phyloP scores from a whole-genome alignment of 2,329 filamentous ascomycete species.

The Trichoderma hamatum region DNA sequence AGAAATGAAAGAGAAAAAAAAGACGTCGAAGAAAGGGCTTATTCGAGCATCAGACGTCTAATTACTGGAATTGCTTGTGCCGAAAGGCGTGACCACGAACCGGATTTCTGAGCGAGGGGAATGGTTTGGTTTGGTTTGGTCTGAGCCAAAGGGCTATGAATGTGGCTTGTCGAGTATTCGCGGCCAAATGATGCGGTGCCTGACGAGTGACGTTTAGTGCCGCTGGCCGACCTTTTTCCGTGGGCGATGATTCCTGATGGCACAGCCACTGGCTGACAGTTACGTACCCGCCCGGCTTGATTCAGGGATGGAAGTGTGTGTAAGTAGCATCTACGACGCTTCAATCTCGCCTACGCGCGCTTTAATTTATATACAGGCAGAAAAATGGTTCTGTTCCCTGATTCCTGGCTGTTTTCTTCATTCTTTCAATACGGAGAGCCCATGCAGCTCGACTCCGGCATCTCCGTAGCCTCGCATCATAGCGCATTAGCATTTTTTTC shows the following conservation, averaged over 20 bases:
- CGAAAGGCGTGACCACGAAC: conserved; percentile 4
- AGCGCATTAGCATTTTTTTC: conserved; percentile 6
- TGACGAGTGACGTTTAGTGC: conserved; percentile 41
- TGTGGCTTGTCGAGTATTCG: conserved; percentile 37
- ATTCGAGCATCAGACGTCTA: conserved; percentile 35
- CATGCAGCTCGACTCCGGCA: conserved; percentile 18
- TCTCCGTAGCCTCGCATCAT: conserved; percentile 20
- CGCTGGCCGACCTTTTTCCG: conserved; percentile 44
- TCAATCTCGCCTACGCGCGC: conserved; percentile 21
- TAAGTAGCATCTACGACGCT: conserved; percentile 1
- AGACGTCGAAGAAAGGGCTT: conserved; percentile 29
- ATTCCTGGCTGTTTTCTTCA: conserved; percentile 10
- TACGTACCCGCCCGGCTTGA: conserved; percentile 4
- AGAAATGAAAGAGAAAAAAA: conserved; percentile 8
- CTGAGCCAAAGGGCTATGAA: conserved; percentile 31
- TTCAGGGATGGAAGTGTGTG: conserved; percentile 15
- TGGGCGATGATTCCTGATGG: conserved; percentile 29
- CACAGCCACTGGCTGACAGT: conserved; percentile 30
- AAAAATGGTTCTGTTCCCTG: not conserved
- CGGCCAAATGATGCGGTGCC: conserved; percentile 39
- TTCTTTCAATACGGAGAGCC: conserved; percentile 1
- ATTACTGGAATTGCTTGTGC: conserved; percentile 13
- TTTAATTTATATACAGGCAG: conserved; percentile 19
- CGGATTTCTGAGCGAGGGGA: conserved; percentile 2
- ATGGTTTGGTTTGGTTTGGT: conserved; percentile 15